Percentiles rank a stretch among this genome's conserved stretches.
Evolutionary conservation across 441 rosid genomes (phyloP).

Genomic region (Theobroma grandiflorum): DNA sequence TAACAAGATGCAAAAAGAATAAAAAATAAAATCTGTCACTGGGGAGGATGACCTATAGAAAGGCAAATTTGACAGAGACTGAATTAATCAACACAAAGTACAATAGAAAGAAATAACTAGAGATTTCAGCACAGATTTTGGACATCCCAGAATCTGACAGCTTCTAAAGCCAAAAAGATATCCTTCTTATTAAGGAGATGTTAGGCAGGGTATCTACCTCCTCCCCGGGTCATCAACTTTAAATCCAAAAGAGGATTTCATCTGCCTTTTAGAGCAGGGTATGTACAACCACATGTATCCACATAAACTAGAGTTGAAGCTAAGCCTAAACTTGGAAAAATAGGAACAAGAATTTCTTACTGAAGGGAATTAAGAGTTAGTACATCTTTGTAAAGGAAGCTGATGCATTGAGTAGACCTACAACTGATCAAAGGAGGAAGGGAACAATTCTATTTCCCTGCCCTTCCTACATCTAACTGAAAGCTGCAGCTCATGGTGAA

Average conservation of each 20-base stretch:
- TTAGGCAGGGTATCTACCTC: neutral
- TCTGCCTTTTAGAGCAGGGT: neutral
- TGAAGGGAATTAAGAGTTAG: neutral
- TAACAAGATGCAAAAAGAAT: neutral
- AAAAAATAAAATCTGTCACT: neutral
- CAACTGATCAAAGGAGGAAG: neutral
- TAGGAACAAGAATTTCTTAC: neutral
- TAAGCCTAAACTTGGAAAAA: neutral
- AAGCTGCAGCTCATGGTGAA: too few relatives aligned
- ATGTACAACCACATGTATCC: neutral
- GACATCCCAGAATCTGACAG: neutral
- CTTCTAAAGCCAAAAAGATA: neutral
- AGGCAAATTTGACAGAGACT: neutral
- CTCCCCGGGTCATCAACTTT: neutral
- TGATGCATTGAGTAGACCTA: neutral
- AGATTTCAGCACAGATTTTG: neutral
- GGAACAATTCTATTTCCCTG: too few relatives aligned
- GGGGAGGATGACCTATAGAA: neutral
- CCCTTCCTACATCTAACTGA: too few relatives aligned
- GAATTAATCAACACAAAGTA: neutral
- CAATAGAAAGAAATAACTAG: constrained; percentile 7
- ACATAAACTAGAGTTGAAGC: neutral
- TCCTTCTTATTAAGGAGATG: neutral
- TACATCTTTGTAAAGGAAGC: neutral
- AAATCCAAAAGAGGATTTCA: neutral